Evolutionary conservation across 208 protist genomes (phyloP).

Genomic region (Endotrypanum monterogeii): DNA sequence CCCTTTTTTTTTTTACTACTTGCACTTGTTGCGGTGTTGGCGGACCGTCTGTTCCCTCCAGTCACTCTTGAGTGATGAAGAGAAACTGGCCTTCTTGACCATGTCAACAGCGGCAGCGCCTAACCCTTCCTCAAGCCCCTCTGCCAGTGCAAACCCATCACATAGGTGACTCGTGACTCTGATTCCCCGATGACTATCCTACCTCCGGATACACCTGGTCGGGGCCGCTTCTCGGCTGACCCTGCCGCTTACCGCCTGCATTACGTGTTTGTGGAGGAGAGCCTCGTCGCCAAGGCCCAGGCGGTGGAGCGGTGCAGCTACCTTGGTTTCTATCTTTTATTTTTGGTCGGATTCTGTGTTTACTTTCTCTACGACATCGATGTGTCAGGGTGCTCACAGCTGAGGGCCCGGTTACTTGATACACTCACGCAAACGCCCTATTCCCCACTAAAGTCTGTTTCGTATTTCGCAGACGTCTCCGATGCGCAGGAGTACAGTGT

Average conservation of each 20-base stretch:
- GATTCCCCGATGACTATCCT: not conserved
- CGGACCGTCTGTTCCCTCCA: not conserved
- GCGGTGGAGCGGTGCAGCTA: conserved; percentile 14
- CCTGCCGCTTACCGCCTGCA: conserved; percentile 19
- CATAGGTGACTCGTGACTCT: not conserved
- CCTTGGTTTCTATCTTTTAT: conserved; percentile 20
- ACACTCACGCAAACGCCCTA: conserved; percentile 12
- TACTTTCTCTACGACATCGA: conserved; percentile 30
- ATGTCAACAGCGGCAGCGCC: not conserved
- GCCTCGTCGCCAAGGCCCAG: conserved; percentile 20
- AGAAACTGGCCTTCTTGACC: not conserved
- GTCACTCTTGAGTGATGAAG: too few relatives aligned
- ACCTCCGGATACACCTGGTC: not conserved
- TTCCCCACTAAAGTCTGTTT: conserved; percentile 18
- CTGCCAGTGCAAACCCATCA: not conserved
- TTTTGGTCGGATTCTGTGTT: conserved; percentile 38
- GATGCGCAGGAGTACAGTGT: conserved; percentile 31
- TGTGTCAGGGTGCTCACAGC: not conserved
- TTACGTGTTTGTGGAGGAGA: conserved; percentile 34
- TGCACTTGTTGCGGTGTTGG: not conserved
- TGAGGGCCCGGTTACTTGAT: conserved; percentile 16
- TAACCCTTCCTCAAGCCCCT: not conserved
- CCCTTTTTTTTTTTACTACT: not conserved
- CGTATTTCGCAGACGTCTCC: conserved; percentile 22
- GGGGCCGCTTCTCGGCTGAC: not conserved